Evolutionary conservation across 148 eudicot genomes (phyloP).

Genomic region (Nepenthes mirabilis): DNA sequence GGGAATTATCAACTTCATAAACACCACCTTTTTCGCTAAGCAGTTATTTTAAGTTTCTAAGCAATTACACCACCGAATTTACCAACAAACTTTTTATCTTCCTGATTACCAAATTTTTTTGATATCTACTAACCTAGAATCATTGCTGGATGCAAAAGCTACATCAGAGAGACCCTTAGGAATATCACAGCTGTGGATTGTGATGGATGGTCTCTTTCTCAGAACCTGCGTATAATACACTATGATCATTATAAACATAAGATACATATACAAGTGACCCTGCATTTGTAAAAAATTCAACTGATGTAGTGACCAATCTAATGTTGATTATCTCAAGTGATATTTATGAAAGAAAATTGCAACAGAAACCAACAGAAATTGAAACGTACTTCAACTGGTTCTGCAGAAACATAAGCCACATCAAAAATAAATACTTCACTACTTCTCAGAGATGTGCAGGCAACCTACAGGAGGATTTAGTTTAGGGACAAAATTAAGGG

Average conservation of each 20-base stretch:
- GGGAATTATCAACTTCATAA: too few relatives aligned
- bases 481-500: neutral
- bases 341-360: neutral
- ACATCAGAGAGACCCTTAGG: conserved; percentile 64
- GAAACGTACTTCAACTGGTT: conserved; percentile 59
- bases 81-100: too few relatives aligned
- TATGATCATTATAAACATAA: neutral
- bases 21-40: too few relatives aligned
- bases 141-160: conserved; percentile 48
- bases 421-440: conserved; percentile 61
- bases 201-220: conserved; percentile 41
- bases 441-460: conserved; percentile 58
- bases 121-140: conserved; percentile 43
- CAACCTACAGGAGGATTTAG: conserved; percentile 44
- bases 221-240: conserved; percentile 33
- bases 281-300: neutral
- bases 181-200: conserved; percentile 42
- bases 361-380: neutral
- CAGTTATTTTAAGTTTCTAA: too few relatives aligned
- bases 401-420: conserved; percentile 60
- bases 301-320: neutral
- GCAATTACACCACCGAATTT: too few relatives aligned
- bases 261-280: neutral
- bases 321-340: neutral
- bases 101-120: too few relatives aligned